Evolutionary conservation across 2,329 filamentous ascomycete genomes (phyloP), one percentile per base, ranked within the genome.

Genomic region (Ophiostoma ips): DNA sequence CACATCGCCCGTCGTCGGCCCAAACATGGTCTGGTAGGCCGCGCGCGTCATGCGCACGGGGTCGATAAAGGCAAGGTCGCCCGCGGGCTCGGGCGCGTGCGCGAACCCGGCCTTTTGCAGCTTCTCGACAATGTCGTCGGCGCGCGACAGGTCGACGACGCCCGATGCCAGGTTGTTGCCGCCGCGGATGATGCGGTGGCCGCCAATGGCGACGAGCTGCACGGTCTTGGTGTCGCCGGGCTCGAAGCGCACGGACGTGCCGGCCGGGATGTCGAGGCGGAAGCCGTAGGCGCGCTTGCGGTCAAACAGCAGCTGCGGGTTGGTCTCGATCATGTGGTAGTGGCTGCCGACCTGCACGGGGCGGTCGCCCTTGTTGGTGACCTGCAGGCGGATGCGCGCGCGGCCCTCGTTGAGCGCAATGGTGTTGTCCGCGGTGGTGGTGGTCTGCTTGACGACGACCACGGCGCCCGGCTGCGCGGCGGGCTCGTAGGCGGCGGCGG

Each of bases 291-390:
- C 79, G 57, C 78, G 79, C 46, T 78, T 69, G 24, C 90, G 85
- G 66, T 96, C 90, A 63, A 96, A 96, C 54, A 85, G 78, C 47
- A 96, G 75, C 63, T 86, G 79, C 0, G 88, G 86, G 65, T 96
- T 96, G n/a, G 81, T 84, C 69, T 96, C 90, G 61, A 94, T 79
- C 63, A 96, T 94, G 67, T 95, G 90, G 64, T 95, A 96, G 67
- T 96, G 90, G 31, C 87, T 94, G 31, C 90, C 90, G 53, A 89
- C 84, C 72, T 95, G 89, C 53, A 95, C 84, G 1, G 90, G 90
- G 31, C 90, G 73, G 65, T 96, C 90, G 7, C 90, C 90, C 59
- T 77, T 85, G 65, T 86, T 95, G 55, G 82, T 88, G 37, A 96
- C 86, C 61, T 72, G 79, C 36, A 96, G 68, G 53, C 68, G 74